Evolutionary conservation across 2,329 filamentous ascomycete genomes (phyloP).

Genomic region (Tolypocladium ovalisporum): DNA sequence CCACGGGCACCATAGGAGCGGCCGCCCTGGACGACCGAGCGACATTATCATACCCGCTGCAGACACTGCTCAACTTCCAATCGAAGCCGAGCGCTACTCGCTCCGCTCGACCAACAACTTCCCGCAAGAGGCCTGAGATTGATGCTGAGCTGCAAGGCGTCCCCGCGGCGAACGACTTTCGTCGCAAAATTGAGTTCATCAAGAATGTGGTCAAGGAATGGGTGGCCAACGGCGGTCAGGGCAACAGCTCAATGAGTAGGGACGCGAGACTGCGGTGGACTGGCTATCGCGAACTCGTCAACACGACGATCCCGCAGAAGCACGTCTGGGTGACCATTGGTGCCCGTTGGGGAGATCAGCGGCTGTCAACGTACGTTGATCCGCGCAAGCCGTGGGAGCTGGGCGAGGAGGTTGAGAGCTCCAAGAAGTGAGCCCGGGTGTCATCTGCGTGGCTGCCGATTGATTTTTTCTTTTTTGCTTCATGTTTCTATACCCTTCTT

Average conservation of each 20-base stretch:
- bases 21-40: slow-evolving; percentile 61
- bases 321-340: slow-evolving; percentile 61
- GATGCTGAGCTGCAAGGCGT: slow-evolving; percentile 50
- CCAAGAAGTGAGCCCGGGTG: slow-evolving; percentile 15
- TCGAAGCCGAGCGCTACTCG: slow-evolving; percentile 29
- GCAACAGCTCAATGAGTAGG: slow-evolving; percentile 50
- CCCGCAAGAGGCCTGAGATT: slow-evolving; percentile 49
- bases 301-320: slow-evolving; percentile 42
- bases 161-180: slow-evolving; percentile 61
- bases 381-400: slow-evolving; percentile 41
- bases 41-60: slow-evolving; percentile 59
- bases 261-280: slow-evolving; percentile 46
- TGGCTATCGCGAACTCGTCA: slow-evolving; percentile 44
- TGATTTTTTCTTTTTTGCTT: slow-evolving; percentile 9
- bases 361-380: slow-evolving; percentile 44
- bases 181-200: slow-evolving; percentile 65
- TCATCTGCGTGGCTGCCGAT: slow-evolving; percentile 7
- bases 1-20: slow-evolving; percentile 56
- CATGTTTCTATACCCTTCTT: neutral
- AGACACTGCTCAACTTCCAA: slow-evolving; percentile 62
- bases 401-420: slow-evolving; percentile 38
- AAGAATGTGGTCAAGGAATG: slow-evolving; percentile 58
- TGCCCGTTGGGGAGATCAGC: slow-evolving; percentile 47
- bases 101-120: slow-evolving; percentile 32
- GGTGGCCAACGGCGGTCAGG: slow-evolving; percentile 58